Conservation (phyloP, 2,329 filamentous ascomycete species). For the Septoria petroselini region DNA sequence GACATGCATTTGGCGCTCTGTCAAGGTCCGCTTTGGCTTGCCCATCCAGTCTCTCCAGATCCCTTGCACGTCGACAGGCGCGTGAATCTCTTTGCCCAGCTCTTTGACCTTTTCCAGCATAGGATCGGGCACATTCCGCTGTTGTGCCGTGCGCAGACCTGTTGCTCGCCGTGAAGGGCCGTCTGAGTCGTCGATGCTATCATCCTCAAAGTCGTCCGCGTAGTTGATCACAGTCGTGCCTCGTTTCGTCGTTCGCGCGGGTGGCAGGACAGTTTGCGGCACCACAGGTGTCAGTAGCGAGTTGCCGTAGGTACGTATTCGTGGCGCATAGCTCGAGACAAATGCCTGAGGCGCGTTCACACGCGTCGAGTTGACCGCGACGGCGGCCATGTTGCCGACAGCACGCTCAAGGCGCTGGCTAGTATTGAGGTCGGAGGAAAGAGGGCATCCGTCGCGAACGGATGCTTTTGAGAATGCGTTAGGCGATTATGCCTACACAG, state of each 20-base stretch:
- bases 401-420: conserved; percentile 16
- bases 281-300: conserved; percentile 83
- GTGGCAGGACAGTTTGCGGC: conserved; percentile 63
- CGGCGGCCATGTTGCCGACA: conserved; percentile 22
- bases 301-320: conserved; percentile 86
- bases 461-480: conserved; percentile 9
- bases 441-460: conserved; percentile 15
- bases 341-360: conserved; percentile 74
- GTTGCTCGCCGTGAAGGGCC: conserved; percentile 64
- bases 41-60: conserved; percentile 97
- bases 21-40: conserved; percentile 56
- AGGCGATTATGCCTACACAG: conserved; percentile 19
- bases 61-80: conserved; percentile 79
- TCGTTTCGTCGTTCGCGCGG: conserved; percentile 87
- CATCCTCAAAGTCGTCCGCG: conserved; percentile 91
- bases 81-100: conserved; percentile 74
- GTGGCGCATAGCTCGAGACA: conserved; percentile 85
- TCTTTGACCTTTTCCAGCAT: conserved; percentile 63
- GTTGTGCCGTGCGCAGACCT: conserved; percentile 75
- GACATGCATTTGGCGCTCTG: conserved; percentile 60
- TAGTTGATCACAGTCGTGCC: conserved; percentile 97
- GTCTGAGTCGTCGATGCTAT: conserved; percentile 72
- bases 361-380: conserved; percentile 33
- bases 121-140: conserved; percentile 61
- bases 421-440: background rate